These are phyloP conservation scores for Harrya chromipes DNA, from an alignment of 768 basidiomycete genomes.

Conservation along the genomic window DNA sequence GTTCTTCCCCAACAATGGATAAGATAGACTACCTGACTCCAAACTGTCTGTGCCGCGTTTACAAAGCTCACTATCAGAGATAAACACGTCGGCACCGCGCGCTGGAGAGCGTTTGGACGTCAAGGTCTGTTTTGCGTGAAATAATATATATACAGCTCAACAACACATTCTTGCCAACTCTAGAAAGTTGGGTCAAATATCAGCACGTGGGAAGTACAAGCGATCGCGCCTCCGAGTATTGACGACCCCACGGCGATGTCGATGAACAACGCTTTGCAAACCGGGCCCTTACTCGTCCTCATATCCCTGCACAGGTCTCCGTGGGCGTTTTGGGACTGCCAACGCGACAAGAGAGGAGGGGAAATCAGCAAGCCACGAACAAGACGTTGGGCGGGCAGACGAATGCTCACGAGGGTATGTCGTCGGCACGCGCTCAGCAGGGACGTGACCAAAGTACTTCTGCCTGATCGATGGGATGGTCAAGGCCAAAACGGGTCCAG, in stretches of 20 bases:
- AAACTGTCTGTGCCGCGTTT: neutral
- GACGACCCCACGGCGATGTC: neutral
- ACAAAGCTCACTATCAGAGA: neutral
- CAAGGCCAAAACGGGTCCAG: constrained; percentile 73
- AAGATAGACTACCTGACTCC: too few species aligned
- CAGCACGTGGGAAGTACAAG: neutral
- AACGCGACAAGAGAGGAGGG: neutral
- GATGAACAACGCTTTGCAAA: neutral
- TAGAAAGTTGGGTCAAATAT: neutral
- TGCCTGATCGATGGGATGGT: constrained; percentile 75
- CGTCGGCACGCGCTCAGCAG: constrained; percentile 66
- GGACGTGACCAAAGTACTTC: constrained; percentile 65
- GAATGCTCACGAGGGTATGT: constrained; percentile 71
- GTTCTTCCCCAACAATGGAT: too few species aligned
- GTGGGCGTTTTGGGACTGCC: constrained; percentile 67
- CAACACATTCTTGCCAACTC: neutral
- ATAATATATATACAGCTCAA: constrained; percentile 5
- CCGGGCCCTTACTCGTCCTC: constrained; percentile 50
- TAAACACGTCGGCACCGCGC: neutral
- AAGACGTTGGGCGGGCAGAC: neutral
- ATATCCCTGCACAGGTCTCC: constrained; percentile 69
- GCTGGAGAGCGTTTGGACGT: neutral
- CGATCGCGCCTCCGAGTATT: constrained; percentile 4
- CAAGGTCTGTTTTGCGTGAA: neutral
- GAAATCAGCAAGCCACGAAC: neutral